Conservation (phyloP, 1,284 basidiomycete genomes). For the Microbotryum scabiosae region DNA sequence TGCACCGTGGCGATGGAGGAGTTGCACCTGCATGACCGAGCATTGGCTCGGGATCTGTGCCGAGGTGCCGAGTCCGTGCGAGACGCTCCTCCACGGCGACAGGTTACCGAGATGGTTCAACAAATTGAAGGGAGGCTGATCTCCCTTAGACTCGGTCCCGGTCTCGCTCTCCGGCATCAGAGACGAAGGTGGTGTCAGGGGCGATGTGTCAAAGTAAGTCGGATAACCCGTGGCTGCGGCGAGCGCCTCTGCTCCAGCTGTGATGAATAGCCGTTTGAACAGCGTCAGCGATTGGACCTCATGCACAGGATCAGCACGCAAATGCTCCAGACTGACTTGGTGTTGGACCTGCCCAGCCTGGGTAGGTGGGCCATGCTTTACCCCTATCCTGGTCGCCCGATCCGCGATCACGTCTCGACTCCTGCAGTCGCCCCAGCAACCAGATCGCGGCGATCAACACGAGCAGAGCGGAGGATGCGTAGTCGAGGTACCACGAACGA, state of each 20-base stretch:
- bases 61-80: slow-evolving; percentile 26
- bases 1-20: slow-evolving; percentile 60
- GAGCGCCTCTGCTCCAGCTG: slow-evolving; percentile 21
- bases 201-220: slow-evolving; percentile 8
- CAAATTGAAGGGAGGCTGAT: slow-evolving; percentile 46
- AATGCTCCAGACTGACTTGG: background rate
- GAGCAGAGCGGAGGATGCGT: background rate
- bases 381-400: background rate
- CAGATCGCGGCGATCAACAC: background rate
- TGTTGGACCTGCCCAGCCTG: slow-evolving; percentile 1
- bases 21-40: slow-evolving; percentile 26
- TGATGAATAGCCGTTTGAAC: too few species aligned
- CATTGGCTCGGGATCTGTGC: slow-evolving; percentile 21
- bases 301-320: too few species aligned
- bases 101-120: slow-evolving; percentile 74
- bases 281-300: background rate
- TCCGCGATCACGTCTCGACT: background rate
- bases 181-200: slow-evolving; percentile 14
- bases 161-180: background rate
- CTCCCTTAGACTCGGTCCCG: background rate
- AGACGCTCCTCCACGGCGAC: slow-evolving; percentile 72
- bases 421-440: background rate
- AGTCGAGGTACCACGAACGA: slow-evolving; percentile 1
- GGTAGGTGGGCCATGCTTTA: background rate
- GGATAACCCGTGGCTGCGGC: slow-evolving; percentile 27